A percentile compares a stretch with the other conserved stretches of the same genome.
These are phyloP conservation scores for Xylariaceae sp. DNA, from an alignment of 2,329 filamentous ascomycete species.

Conservation along the genomic window DNA sequence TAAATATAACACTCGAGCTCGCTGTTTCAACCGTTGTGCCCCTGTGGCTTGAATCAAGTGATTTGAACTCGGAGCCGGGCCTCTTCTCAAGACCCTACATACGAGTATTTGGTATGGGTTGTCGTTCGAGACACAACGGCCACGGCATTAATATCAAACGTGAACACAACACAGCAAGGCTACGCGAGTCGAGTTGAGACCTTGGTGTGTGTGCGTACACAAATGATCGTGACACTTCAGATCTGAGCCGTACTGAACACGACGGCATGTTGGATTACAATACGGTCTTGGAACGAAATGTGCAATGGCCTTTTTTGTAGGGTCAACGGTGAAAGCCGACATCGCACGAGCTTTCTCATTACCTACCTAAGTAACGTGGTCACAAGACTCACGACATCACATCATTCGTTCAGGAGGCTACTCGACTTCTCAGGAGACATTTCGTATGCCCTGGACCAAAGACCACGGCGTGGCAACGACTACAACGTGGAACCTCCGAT, in stretches of 20 bases:
- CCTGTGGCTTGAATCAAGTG: slow-evolving; percentile 10
- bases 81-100: neutral
- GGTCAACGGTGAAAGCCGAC: neutral
- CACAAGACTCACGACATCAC: neutral
- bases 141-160: neutral
- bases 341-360: neutral
- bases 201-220: neutral
- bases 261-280: neutral
- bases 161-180: neutral
- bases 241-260: neutral
- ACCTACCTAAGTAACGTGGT: neutral
- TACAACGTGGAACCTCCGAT: neutral
- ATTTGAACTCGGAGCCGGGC: neutral
- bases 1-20: neutral
- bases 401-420: neutral
- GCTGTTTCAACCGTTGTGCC: neutral
- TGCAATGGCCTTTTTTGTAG: no score
- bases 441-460: neutral
- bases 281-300: neutral
- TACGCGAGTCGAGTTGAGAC: neutral
- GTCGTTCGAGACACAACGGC: slow-evolving; percentile 2
- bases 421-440: neutral
- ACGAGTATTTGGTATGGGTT: neutral
- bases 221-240: neutral
- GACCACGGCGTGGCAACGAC: neutral